These are phyloP conservation scores for Pachyrhizus erosus DNA, from an alignment of 306 rosid genomes.

Conservation along the genomic window DNA sequence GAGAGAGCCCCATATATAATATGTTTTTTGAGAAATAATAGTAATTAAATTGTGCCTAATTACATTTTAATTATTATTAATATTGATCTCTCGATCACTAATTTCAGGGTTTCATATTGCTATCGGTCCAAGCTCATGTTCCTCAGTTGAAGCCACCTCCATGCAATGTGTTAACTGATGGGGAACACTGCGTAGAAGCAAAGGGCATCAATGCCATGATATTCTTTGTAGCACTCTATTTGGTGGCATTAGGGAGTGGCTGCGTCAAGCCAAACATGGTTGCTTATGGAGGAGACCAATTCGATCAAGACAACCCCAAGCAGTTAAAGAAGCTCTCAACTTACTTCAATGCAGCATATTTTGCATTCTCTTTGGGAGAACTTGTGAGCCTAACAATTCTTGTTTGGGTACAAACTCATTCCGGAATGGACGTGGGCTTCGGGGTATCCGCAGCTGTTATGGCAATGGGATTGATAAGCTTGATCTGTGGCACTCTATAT, in stretches of 20 bases:
- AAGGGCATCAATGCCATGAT: conserved; percentile 75
- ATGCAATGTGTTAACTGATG: conserved; percentile 52
- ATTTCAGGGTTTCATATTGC: conserved; percentile 79
- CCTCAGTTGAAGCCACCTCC: conserved; percentile 82
- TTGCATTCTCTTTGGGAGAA: conserved; percentile 88
- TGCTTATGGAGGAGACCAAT: conserved; percentile 95
- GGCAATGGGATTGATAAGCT: conserved; percentile 81
- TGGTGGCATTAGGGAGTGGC: conserved; percentile 96
- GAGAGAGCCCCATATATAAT: neutral
- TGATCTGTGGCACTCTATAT: conserved; percentile 72
- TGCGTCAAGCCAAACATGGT: conserved; percentile 97
- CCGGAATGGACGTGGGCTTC: conserved; percentile 97
- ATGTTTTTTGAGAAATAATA: neutral
- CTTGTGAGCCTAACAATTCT: conserved; percentile 85
- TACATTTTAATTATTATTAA: too few species aligned
- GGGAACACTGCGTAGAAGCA: conserved; percentile 70
- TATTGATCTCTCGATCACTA: too few species aligned
- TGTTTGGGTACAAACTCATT: conserved; percentile 96
- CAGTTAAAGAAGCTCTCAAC: conserved; percentile 72
- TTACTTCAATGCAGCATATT: conserved; percentile 90
- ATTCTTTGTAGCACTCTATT: conserved; percentile 81
- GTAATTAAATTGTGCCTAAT: too few species aligned
- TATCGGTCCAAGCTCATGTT: conserved; percentile 95
- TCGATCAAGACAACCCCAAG: conserved; percentile 52
- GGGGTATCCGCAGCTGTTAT: conserved; percentile 92